Evolutionary conservation across 768 basidiomycete genomes (phyloP), one percentile per base, ranked within the genome.

Genomic region (Rhizopogon rudus): DNA sequence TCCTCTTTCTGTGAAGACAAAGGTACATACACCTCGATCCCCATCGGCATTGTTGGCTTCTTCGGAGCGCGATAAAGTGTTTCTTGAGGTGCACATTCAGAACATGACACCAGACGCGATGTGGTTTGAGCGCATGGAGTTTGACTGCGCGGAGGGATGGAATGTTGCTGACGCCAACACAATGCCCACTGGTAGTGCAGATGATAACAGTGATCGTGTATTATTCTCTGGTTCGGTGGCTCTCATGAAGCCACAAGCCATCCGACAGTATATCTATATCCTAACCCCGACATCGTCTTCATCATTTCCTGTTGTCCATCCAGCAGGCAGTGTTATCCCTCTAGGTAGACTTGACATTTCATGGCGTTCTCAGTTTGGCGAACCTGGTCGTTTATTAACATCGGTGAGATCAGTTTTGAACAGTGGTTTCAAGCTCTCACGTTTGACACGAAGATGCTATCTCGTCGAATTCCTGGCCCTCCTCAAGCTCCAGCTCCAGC

Each of bases 1-100:
- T 61, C 95, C 95, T 1, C 75, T 98, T 13, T 92, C 92, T 0
- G 94, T 98, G 55, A 96, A 96, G 71, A 97, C 94, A 13, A 95
- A 95, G 68, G 91, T 96, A 0, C 91, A 97, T 67, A 64, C 76
- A 2, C 81, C 91, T 1, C 81, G 79, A 51, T 86, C 90, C 0
- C 87, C 92, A 0, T 81, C 88, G 20, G 86, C 92, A 2, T 58
- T 83, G 10, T 73, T 94, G 29, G 80, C 83, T 6, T 68, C 79
- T 3, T 44, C 68, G 3, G 87, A 91, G 61, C 81, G 91, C 53
- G 84, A 89, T 46, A 91, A 91, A 59, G 78, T 96, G 35, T 94
- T 93, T 70, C 83, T 98, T 20, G 95, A 98, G 67, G 84, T 96
- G 3, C 91, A 96, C 64, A 85, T 96, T 10, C 93, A 96, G 65